Percentiles rank a stretch among this genome's conserved stretches.
phyloP scores from a whole-genome alignment of 164 flowering plant species.

The Magnolia sinica region DNA sequence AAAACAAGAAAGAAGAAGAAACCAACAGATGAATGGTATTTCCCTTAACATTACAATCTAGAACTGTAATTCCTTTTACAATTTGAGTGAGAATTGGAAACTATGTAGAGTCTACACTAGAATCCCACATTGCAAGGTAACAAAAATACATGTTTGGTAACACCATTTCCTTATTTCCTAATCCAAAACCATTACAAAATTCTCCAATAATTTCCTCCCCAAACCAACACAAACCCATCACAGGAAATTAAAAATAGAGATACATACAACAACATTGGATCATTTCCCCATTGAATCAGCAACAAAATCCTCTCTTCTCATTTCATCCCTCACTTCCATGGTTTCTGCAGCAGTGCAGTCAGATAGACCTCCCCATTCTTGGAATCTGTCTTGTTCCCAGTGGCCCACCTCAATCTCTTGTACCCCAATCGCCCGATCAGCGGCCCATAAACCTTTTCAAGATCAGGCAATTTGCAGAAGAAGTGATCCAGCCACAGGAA shows the following conservation, averaged over 20 bases:
- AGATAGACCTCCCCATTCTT: conserved; percentile 85
- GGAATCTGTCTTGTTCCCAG: conserved; percentile 58
- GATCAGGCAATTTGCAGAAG: conserved; percentile 67
- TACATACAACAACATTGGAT: neutral
- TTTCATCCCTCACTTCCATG: neutral
- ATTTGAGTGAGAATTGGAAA: neutral
- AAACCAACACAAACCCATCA: neutral
- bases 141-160: conserved; percentile 1
- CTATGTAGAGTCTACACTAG: neutral
- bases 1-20: too few relatives aligned
- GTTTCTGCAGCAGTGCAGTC: conserved; percentile 90
- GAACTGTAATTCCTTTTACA: neutral
- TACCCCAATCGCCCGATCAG: conserved; percentile 80
- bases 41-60: too few relatives aligned
- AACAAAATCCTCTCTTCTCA: neutral
- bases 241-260: neutral
- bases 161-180: conserved; percentile 4
- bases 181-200: conserved; percentile 6
- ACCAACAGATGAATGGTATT: too few relatives aligned
- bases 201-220: neutral
- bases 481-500: conserved; percentile 83
- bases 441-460: conserved; percentile 64
- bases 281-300: neutral
- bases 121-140: neutral
- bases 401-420: conserved; percentile 86